Percentiles rank a stretch among this genome's conserved stretches.
These are phyloP conservation scores for Penicillium glabrum DNA, from an alignment of 2,329 filamentous ascomycete genomes.

Conservation along the genomic window DNA sequence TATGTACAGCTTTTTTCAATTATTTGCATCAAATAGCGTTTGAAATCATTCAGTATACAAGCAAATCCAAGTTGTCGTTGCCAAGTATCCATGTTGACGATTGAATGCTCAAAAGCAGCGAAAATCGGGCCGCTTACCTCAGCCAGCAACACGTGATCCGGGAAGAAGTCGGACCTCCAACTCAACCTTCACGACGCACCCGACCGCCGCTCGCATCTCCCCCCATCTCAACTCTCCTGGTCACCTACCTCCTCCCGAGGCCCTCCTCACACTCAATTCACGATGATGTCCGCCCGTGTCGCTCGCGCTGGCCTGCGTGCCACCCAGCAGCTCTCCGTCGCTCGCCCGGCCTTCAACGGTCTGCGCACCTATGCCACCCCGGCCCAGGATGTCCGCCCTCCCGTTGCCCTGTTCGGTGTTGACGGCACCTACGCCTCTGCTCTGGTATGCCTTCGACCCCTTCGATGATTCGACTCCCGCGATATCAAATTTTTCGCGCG, in stretches of 20 bases:
- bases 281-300: slow-evolving; percentile 58
- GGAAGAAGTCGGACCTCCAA: slow-evolving; percentile 28
- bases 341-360: slow-evolving; percentile 42
- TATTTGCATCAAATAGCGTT: background rate
- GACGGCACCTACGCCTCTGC: slow-evolving; percentile 98
- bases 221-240: slow-evolving; percentile 23
- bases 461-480: slow-evolving; percentile 2
- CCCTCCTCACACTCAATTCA: slow-evolving; percentile 25
- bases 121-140: slow-evolving; percentile 10
- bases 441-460: slow-evolving; percentile 68
- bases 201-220: slow-evolving; percentile 27
- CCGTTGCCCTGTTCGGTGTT: slow-evolving; percentile 87
- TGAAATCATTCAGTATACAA: background rate
- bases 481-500: slow-evolving; percentile 7
- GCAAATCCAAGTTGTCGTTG: background rate
- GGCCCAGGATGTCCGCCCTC: slow-evolving; percentile 72
- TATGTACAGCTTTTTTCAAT: too few species aligned
- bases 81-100: background rate
- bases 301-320: slow-evolving; percentile 59
- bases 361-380: slow-evolving; percentile 75
- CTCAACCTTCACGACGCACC: slow-evolving; percentile 26
- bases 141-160: slow-evolving; percentile 19
- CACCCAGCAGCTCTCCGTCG: slow-evolving; percentile 44
- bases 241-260: slow-evolving; percentile 21
- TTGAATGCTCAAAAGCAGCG: background rate